Evolutionary conservation across 2,329 filamentous ascomycete genomes (phyloP).

Genomic region (Alternaria panax): DNA sequence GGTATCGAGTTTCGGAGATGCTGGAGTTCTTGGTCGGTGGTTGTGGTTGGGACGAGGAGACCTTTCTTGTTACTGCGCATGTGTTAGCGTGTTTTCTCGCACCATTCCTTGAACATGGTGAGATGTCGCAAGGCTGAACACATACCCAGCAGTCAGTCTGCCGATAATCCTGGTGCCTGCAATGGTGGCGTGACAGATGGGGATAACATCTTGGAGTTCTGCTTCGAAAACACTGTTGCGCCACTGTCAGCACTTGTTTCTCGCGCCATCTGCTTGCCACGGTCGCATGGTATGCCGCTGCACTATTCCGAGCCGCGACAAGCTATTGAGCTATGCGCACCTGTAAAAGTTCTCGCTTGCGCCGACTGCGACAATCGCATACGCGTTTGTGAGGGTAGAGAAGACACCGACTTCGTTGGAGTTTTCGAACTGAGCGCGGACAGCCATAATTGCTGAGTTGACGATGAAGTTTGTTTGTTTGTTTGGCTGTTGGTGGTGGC

Average conservation of each 20-base stretch:
- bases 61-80: slow-evolving; percentile 84
- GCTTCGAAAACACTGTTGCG: slow-evolving; percentile 85
- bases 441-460: slow-evolving; percentile 54
- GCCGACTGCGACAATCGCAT: slow-evolving; percentile 91
- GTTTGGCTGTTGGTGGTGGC: not conserved
- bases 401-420: slow-evolving; percentile 97
- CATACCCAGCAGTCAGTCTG: slow-evolving; percentile 87
- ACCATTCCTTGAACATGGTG: not conserved
- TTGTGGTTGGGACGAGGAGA: slow-evolving; percentile 92
- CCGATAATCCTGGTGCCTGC: slow-evolving; percentile 96
- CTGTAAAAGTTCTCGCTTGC: slow-evolving; percentile 99
- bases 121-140: not conserved
- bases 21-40: slow-evolving; percentile 97
- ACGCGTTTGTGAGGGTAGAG: slow-evolving; percentile 94
- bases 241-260: slow-evolving; percentile 25
- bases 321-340: slow-evolving; percentile 51
- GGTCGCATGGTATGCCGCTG: not conserved
- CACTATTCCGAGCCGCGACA: not conserved
- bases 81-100: slow-evolving; percentile 2
- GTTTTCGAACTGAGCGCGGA: slow-evolving; percentile 77
- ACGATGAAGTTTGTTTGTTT: slow-evolving; percentile 3
- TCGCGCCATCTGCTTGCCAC: not conserved
- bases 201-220: slow-evolving; percentile 95
- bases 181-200: slow-evolving; percentile 95
- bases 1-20: slow-evolving; percentile 95